Conservation (phyloP, 2,329 filamentous ascomycete genomes). For the Aureobasidium sp. region DNA sequence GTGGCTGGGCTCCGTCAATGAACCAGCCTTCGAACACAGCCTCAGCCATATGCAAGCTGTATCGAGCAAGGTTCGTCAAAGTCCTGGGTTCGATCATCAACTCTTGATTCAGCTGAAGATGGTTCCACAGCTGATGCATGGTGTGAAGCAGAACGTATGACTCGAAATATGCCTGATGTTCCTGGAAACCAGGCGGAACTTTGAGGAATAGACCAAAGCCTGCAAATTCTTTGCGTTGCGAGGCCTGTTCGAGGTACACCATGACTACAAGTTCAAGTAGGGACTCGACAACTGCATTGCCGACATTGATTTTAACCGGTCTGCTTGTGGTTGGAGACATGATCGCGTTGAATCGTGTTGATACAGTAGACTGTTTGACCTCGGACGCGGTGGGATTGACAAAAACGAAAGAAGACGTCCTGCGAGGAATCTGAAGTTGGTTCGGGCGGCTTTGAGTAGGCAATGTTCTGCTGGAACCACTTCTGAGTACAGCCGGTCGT, state of each 20-base stretch:
- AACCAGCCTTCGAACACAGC: conserved; percentile 97
- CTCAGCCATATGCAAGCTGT: conserved; percentile 75
- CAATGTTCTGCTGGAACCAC: conserved; percentile 41
- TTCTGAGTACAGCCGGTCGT: conserved; percentile 63
- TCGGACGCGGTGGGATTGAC: conserved; percentile 61
- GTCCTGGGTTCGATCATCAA: conserved; percentile 73
- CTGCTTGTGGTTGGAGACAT: conserved; percentile 53
- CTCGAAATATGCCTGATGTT: conserved; percentile 92
- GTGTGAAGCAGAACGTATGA: conserved; percentile 77
- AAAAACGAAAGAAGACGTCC: conserved; percentile 87
- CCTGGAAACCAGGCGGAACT: conserved; percentile 84
- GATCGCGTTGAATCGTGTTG: conserved; percentile 56
- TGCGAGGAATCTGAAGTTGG: conserved; percentile 59
- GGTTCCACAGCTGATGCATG: conserved; percentile 61
- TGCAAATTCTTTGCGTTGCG: conserved; percentile 81
- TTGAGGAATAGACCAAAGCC: conserved; percentile 82
- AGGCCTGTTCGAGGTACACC: conserved; percentile 79
- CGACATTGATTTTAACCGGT: conserved; percentile 43
- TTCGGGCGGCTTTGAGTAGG: conserved; percentile 18
- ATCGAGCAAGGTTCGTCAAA: conserved; percentile 77
- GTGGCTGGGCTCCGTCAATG: conserved; percentile 72
- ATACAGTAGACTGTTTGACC: conserved; percentile 47
- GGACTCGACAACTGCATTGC: conserved; percentile 66
- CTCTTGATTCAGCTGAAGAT: conserved; percentile 64
- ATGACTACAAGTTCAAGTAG: conserved; percentile 70